Base-by-base conservation (phyloP, 1,284 basidiomycete genomes). In the Cutaneotrichosporon dermatis region DNA sequence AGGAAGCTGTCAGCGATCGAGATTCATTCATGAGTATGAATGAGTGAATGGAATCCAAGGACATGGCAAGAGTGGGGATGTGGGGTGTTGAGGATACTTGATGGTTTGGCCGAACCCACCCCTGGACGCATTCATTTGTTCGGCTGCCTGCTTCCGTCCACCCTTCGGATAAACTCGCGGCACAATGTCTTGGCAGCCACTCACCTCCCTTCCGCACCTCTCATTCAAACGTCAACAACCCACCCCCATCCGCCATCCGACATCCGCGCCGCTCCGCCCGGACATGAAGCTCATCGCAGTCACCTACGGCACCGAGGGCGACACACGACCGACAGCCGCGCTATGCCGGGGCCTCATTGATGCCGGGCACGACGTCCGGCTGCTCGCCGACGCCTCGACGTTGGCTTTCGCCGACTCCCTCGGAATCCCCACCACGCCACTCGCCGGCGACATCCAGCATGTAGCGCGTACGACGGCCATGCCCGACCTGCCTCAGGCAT, bases 331-430 rank as follows among this genome's bases (percentile, higher is more conserved):
- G 7, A 16, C 25, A 9, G 50, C 50, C 15, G 50, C 50, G 37
- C 50, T 51, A 1, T 51, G 50, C 37, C 50, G 50, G n/a, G 50
- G 36, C 36, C 50, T 51, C 50, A 12, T 40, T 7, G 50, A 51
- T 12, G 50, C 50, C 4, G 50, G 50, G 4, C 50, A 51, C 50
- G 15, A 51, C 7, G 50, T 51, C 15, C 50, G 25, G 9, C 50
- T 51, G 8, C 36, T 51, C 8, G 50, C 50, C n/a, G 50, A 51
- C 39, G 16, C 50, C 4, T 39, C 50, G 15, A 51, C 50, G 10
- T 37, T 51, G 1, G n/a, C 15, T 4, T 33, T 40, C 10, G 50
- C 50, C 4, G 37, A 25, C 36, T 12, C 8, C 1, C n/a, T 51
- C 4, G 50, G 50, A 1, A 9, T 51, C 8, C 15, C 37, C n/a